Evolutionary conservation across 805 yeast species (phyloP), one percentile per base, ranked within the genome.

Genomic region (Scheffersomyces amazonensis): DNA sequence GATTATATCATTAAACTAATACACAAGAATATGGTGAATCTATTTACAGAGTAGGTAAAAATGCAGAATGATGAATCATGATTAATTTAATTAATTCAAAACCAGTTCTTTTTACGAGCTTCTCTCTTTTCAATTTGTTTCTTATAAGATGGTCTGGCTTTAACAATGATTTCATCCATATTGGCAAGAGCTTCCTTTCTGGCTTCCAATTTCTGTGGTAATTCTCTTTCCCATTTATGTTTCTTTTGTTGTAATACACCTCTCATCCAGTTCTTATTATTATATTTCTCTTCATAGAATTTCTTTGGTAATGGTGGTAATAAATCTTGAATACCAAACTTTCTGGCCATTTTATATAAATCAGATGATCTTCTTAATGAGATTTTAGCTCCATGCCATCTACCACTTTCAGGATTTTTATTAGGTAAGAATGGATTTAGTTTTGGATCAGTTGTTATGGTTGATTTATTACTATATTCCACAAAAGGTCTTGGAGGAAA

Each of bases 381-480:
- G 62, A 78, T 86, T 48, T 79, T 73, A 18, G 97, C 87, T 42
- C 80, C 78, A 52, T 87, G 95, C 66, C 81, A 78, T 49, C 66
- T 71, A n/a, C 83, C 78, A 16, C 95, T 87, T 16, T 83, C 76
- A 16, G 95, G 88, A 59, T 89, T 89, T 53, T 76, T 83, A 60
- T 87, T 89, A 17, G 95, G 83, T 39, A 87, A 61, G 60, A 90
- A 90, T 37, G 97, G 97, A 62, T 90, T 90, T 49, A 89, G 85
- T 43, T 78, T 76, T 16, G 76, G 73, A 34, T 88, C 90, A 34
- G 64, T 66, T 16, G 86, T 80, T 20, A 77, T 65, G 2, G 86
- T 76, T 36, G 95, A 84, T 44, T 71, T 73, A 2, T 71, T 63
- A 4, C 87, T 69, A 59, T 88, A 90, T 48, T 73, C 58, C 15